Percentiles rank a stretch among this genome's conserved stretches.
phyloP scores from a whole-genome alignment of 768 basidiomycete genomes.

The Trichaptum fuscoviolaceum region DNA sequence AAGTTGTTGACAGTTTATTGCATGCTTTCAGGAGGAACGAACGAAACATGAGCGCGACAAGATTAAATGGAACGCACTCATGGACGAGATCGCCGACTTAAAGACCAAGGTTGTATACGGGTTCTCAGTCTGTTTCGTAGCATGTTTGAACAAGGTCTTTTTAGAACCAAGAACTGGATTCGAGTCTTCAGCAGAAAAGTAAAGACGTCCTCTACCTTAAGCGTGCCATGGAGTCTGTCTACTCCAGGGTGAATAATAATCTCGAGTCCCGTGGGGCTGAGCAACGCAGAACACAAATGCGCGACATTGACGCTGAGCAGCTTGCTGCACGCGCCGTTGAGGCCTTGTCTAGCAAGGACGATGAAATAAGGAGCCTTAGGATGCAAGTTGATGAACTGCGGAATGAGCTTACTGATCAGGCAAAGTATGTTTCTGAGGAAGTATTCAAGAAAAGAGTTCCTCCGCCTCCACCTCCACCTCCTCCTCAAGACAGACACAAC shows the following conservation, averaged over 20 bases:
- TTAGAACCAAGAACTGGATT: constrained; percentile 54
- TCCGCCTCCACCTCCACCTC: constrained; percentile 56
- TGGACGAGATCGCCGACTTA: constrained; percentile 67
- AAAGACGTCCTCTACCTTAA: constrained; percentile 77
- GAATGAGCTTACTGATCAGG: constrained; percentile 45
- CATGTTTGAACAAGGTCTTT: constrained; percentile 3
- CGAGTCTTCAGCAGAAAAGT: constrained; percentile 43
- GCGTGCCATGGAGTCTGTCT: constrained; percentile 83
- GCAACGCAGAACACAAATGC: constrained; percentile 10
- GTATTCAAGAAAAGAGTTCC: constrained; percentile 65
- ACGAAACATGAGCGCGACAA: constrained; percentile 73
- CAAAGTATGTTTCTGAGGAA: constrained; percentile 52
- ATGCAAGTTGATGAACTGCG: constrained; percentile 41
- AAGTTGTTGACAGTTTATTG: constrained; percentile 4
- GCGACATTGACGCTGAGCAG: constrained; percentile 57
- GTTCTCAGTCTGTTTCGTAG: not conserved
- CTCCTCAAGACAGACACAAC: constrained; percentile 21
- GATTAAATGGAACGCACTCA: constrained; percentile 63
- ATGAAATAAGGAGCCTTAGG: constrained; percentile 50
- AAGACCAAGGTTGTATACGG: constrained; percentile 52
- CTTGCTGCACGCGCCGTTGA: constrained; percentile 73
- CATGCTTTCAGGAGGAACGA: constrained; percentile 56
- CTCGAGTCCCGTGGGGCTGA: constrained; percentile 45
- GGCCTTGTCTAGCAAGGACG: constrained; percentile 60
- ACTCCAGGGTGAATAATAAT: constrained; percentile 64